phyloP scores from a whole-genome alignment of 2,329 filamentous ascomycete genomes.

The Fusarium begoniae region DNA sequence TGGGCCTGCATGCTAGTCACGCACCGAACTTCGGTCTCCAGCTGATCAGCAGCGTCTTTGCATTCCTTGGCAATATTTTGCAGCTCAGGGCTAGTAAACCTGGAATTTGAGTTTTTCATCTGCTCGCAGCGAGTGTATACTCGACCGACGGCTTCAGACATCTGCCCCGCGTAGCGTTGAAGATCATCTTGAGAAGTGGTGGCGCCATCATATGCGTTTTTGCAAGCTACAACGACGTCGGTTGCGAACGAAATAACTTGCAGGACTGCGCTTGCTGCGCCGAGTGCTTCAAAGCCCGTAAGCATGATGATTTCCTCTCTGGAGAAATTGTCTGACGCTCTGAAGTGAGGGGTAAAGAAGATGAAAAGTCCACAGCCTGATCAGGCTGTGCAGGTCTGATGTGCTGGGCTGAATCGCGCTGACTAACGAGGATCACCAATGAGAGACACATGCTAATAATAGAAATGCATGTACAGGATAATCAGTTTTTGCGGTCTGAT shows the following conservation, averaged over 20 bases:
- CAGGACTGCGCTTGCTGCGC: conserved; percentile 18
- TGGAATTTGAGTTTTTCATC: fast-evolving
- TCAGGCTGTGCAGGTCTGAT: background rate
- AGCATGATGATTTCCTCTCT: background rate
- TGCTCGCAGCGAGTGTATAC: background rate
- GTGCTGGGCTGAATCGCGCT: background rate
- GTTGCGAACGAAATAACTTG: conserved; percentile 21
- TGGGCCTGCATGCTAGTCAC: fast-evolving
- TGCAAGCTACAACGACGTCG: background rate
- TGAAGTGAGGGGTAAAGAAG: background rate
- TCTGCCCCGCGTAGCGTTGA: background rate
- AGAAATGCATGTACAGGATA: background rate
- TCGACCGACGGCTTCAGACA: background rate
- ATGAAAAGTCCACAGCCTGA: background rate
- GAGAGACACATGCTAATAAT: background rate
- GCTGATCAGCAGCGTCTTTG: background rate
- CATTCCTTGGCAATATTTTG: background rate
- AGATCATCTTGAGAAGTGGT: background rate
- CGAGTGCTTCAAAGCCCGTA: conserved; percentile 4
- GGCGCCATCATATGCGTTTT: background rate
- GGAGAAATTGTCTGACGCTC: fast-evolving
- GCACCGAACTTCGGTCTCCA: fast-evolving
- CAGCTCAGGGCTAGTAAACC: background rate
- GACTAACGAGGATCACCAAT: fast-evolving
- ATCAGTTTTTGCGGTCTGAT: background rate